These are phyloP conservation scores for Moesziomyces antarcticus DNA, from an alignment of 1,284 basidiomycete species.

Conservation along the genomic window DNA sequence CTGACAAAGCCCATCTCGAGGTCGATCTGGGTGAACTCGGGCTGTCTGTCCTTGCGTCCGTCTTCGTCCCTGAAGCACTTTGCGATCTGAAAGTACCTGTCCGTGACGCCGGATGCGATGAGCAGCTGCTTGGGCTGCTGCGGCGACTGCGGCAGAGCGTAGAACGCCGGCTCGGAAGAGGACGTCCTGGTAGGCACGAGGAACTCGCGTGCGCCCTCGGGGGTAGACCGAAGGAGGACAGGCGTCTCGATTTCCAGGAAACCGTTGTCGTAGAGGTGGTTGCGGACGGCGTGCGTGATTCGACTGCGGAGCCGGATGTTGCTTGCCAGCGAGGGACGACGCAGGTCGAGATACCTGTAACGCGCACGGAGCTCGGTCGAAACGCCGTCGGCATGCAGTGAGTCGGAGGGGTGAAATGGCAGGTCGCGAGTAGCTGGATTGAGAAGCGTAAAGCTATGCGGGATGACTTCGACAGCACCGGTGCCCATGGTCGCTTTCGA, in stretches of 20 bases:
- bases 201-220: slow-evolving; percentile 93
- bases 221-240: slow-evolving; percentile 88
- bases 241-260: slow-evolving; percentile 95
- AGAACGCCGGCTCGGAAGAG: slow-evolving; percentile 75
- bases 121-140: slow-evolving; percentile 96
- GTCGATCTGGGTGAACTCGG: slow-evolving; percentile 96
- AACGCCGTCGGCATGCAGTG: slow-evolving; percentile 76
- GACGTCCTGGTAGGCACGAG: slow-evolving; percentile 82
- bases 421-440: slow-evolving; percentile 79
- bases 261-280: slow-evolving; percentile 77
- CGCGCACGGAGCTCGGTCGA: slow-evolving; percentile 74
- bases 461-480: slow-evolving; percentile 82
- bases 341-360: slow-evolving; percentile 88
- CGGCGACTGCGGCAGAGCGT: slow-evolving; percentile 91
- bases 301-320: slow-evolving; percentile 83
- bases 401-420: slow-evolving; percentile 84
- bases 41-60: slow-evolving; percentile 90
- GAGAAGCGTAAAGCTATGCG: slow-evolving; percentile 78
- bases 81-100: slow-evolving; percentile 91
- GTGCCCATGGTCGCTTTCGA: slow-evolving; percentile 65
- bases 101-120: slow-evolving; percentile 87
- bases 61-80: slow-evolving; percentile 95
- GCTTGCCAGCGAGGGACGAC: slow-evolving; percentile 77
- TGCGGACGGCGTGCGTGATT: slow-evolving; percentile 81
- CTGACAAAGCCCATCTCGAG: slow-evolving; percentile 94